These are phyloP conservation scores for Teratosphaeria viscida DNA, from an alignment of 2,329 filamentous ascomycete genomes.

Conservation along the genomic window DNA sequence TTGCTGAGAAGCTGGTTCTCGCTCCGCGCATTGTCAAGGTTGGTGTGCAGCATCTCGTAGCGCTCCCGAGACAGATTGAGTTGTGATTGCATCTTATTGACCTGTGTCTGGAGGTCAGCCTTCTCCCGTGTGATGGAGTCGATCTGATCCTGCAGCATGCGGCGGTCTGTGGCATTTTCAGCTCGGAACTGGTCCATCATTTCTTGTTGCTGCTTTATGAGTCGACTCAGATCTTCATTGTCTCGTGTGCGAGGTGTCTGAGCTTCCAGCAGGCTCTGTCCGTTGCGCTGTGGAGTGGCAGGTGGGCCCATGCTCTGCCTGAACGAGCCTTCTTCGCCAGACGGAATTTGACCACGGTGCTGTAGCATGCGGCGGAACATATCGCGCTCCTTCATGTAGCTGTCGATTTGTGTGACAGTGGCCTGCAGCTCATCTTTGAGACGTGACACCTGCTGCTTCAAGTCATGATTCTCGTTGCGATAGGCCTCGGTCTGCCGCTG, in stretches of 20 bases:
- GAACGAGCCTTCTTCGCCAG: conserved; percentile 57
- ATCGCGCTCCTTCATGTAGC: conserved; percentile 88
- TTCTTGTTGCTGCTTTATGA: conserved; percentile 76
- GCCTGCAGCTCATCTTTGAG: conserved; percentile 78
- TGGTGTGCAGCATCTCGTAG: conserved; percentile 80
- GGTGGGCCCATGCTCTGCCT: conserved; percentile 52
- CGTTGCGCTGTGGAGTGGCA: conserved; percentile 34
- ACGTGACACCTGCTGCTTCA: conserved; percentile 63
- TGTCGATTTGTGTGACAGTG: conserved; percentile 74
- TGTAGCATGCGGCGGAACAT: conserved; percentile 95
- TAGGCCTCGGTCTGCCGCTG: conserved; percentile 44
- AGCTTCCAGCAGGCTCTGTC: conserved; percentile 16
- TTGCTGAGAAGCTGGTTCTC: conserved; percentile 85
- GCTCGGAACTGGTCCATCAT: conserved; percentile 86
- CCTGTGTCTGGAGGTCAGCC: conserved; percentile 68
- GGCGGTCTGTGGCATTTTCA: conserved; percentile 71
- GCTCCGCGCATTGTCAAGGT: conserved; percentile 69
- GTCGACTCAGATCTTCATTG: conserved; percentile 60
- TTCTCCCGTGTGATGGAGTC: conserved; percentile 75
- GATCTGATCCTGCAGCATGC: conserved; percentile 73
- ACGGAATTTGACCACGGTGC: conserved; percentile 54
- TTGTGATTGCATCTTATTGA: conserved; percentile 70
- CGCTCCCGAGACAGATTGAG: conserved; percentile 71
- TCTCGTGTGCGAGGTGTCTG: conserved; percentile 44
- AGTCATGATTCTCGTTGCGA: conserved; percentile 55